These are phyloP conservation scores for Raffaelea ambrosiae DNA, from an alignment of 2,329 filamentous ascomycete species.

Conservation along the genomic window DNA sequence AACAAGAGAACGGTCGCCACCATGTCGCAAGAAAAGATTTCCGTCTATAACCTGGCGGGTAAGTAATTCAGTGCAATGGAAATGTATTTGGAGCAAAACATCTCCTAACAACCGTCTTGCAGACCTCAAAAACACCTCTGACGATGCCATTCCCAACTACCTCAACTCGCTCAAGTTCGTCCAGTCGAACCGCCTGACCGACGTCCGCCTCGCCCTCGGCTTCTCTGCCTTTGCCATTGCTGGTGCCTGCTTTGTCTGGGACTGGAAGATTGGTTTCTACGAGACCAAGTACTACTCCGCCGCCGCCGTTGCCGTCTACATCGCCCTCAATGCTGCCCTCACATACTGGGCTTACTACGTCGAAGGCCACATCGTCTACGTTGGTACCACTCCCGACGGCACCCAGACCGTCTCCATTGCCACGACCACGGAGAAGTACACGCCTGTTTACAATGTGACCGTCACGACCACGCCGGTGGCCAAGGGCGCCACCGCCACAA, in stretches of 20 bases:
- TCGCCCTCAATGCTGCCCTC: conserved; percentile 66
- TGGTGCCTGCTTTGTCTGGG: conserved; percentile 77
- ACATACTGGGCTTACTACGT: conserved; percentile 79
- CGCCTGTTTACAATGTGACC: conserved; percentile 69
- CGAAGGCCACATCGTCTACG: conserved; percentile 76
- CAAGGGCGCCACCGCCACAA: conserved; percentile 24
- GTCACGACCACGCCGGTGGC: conserved; percentile 30
- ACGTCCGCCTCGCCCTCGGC: conserved; percentile 75
- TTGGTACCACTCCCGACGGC: conserved; percentile 58
- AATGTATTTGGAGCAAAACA: conserved; percentile 7
- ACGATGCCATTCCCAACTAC: conserved; percentile 91
- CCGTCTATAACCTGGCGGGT: conserved; percentile 61
- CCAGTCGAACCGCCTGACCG: conserved; percentile 71
- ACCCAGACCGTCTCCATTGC: conserved; percentile 68
- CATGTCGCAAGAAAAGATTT: conserved; percentile 49
- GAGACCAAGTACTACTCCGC: conserved; percentile 73
- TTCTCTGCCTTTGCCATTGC: conserved; percentile 75
- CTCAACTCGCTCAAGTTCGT: conserved; percentile 79
- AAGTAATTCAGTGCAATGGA: conserved; percentile 8
- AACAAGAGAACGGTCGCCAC: conserved; percentile 2
- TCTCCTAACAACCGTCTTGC: conserved; percentile 8
- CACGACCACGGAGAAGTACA: conserved; percentile 67
- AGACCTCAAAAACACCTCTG: conserved; percentile 96
- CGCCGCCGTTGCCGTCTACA: conserved; percentile 70
- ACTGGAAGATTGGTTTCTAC: conserved; percentile 88